Percentiles rank a stretch among this genome's conserved stretches.
Conservation (phyloP, 1,139 yeast species). For the Sugiyamaella paludigena region DNA sequence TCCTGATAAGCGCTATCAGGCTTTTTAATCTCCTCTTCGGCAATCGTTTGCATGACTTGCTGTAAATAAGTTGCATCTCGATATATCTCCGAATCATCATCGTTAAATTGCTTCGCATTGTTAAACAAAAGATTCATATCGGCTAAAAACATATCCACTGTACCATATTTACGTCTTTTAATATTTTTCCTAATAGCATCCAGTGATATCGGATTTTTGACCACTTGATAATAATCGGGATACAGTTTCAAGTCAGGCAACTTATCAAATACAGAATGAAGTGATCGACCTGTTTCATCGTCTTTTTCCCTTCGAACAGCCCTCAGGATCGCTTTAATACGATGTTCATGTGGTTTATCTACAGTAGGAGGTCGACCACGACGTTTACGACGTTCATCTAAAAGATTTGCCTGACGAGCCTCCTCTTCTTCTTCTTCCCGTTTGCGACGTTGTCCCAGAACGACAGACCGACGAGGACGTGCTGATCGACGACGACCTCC, state of each 20-base stretch:
- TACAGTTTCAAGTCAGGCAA: conserved; percentile 69
- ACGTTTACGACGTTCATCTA: conserved; percentile 53
- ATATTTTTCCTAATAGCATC: conserved; percentile 80
- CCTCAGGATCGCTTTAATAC: conserved; percentile 83
- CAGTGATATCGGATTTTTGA: conserved; percentile 72
- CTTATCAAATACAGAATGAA: conserved; percentile 69
- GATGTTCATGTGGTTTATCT: conserved; percentile 88
- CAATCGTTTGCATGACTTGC: conserved; percentile 55
- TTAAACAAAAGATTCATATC: conserved; percentile 75
- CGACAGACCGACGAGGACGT: conserved; percentile 26
- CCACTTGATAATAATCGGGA: conserved; percentile 64
- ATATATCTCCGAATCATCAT: conserved; percentile 54
- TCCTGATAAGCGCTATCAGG: conserved; percentile 80
- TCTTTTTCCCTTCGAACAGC: conserved; percentile 72
- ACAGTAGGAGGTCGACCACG: conserved; percentile 96
- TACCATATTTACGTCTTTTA: conserved; percentile 77
- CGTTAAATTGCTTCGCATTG: conserved; percentile 68
- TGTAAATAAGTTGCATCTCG: conserved; percentile 64
- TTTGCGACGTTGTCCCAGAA: conserved; percentile 28
- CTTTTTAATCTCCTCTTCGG: conserved; percentile 70
- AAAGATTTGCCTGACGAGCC: conserved; percentile 19
- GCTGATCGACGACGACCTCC: conserved; percentile 27
- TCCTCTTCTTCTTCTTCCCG: conserved; percentile 29
- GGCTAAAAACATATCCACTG: conserved; percentile 69
- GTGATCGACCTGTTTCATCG: conserved; percentile 47